Conservation (phyloP, 2,329 filamentous ascomycete species). For the Akanthomyces muscarius region DNA sequence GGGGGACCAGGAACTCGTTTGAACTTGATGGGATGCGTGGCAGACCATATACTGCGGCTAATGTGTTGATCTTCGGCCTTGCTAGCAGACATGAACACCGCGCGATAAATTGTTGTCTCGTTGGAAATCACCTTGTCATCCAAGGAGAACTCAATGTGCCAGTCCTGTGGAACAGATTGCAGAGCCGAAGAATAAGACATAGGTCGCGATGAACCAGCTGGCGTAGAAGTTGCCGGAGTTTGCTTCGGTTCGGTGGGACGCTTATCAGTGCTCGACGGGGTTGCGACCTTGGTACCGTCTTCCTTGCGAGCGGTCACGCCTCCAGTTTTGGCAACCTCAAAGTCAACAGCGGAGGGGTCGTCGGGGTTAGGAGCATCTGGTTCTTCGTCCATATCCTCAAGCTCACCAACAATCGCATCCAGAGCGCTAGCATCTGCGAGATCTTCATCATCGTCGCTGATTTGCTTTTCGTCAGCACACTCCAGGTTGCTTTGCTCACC, state of each 20-base stretch:
- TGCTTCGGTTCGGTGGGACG: slow-evolving; percentile 37
- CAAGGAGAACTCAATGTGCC: slow-evolving; percentile 95
- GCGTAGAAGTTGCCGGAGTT: slow-evolving; percentile 43
- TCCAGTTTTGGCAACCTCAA: slow-evolving; percentile 81
- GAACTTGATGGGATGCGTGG: slow-evolving; percentile 88
- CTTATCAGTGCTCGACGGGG: slow-evolving; percentile 60
- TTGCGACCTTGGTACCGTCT: slow-evolving; percentile 81
- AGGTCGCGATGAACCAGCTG: slow-evolving; percentile 57
- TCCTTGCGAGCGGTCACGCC: slow-evolving; percentile 90
- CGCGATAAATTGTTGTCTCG: slow-evolving; percentile 93
- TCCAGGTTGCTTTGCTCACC: slow-evolving; percentile 70
- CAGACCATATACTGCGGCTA: slow-evolving; percentile 80
- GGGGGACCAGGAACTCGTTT: slow-evolving; percentile 80
- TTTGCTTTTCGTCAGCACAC: slow-evolving; percentile 85
- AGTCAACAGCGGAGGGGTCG: slow-evolving; percentile 81
- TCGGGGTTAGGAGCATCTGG: slow-evolving; percentile 33
- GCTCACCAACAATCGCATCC: slow-evolving; percentile 83
- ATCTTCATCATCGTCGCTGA: slow-evolving; percentile 70
- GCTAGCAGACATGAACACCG: slow-evolving; percentile 65
- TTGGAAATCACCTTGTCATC: slow-evolving; percentile 79
- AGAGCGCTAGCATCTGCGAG: slow-evolving; percentile 64
- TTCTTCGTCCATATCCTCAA: slow-evolving; percentile 76
- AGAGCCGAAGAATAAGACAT: slow-evolving; percentile 83
- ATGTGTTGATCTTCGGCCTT: slow-evolving; percentile 56
- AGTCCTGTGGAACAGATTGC: slow-evolving; percentile 78